Conservation (phyloP, 1,284 basidiomycete genomes). For the Mycena sp. region DNA sequence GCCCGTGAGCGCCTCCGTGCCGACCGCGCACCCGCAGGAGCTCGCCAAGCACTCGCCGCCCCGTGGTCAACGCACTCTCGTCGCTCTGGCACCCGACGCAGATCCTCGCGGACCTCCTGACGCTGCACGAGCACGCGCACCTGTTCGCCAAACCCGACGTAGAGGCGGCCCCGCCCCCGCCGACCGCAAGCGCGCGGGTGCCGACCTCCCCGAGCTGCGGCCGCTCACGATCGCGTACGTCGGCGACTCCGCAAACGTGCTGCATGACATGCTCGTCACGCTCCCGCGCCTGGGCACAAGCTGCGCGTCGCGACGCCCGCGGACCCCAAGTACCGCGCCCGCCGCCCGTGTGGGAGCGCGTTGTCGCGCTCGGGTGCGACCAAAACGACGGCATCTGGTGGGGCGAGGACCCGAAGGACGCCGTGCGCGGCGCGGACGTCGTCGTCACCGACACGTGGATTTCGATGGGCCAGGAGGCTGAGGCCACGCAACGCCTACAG, state of each 20-base stretch:
- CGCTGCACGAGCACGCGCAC: conserved; percentile 81
- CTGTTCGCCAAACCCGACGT: conserved; percentile 48
- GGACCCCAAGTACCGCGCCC: conserved; percentile 79
- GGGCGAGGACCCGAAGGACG: conserved; percentile 84
- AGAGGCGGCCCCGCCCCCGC: too few relatives aligned
- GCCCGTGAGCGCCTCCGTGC: too few relatives aligned
- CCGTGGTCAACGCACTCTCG: conserved; percentile 95
- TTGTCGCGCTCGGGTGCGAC: conserved; percentile 75
- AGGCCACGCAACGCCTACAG: conserved; percentile 87
- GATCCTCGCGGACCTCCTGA: conserved; percentile 92
- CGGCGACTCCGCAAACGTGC: conserved; percentile 95
- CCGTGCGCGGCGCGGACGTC: conserved; percentile 90
- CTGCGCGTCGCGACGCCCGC: conserved; percentile 86
- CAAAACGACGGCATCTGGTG: conserved; percentile 69
- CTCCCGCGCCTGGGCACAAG: conserved; percentile 90
- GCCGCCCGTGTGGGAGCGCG: conserved; percentile 80
- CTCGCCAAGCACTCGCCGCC: conserved; percentile 87
- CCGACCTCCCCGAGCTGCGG: conserved; percentile 54
- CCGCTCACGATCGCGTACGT: conserved; percentile 92
- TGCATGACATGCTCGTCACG: conserved; percentile 97
- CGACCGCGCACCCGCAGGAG: too few relatives aligned
- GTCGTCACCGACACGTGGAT: conserved; percentile 99
- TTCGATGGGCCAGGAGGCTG: conserved; percentile 98
- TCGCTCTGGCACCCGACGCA: conserved; percentile 98
- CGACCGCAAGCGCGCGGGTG: background rate